These are phyloP conservation scores for Wickerhamiella domercqiae DNA, from an alignment of 805 yeast genomes.

Conservation along the genomic window DNA sequence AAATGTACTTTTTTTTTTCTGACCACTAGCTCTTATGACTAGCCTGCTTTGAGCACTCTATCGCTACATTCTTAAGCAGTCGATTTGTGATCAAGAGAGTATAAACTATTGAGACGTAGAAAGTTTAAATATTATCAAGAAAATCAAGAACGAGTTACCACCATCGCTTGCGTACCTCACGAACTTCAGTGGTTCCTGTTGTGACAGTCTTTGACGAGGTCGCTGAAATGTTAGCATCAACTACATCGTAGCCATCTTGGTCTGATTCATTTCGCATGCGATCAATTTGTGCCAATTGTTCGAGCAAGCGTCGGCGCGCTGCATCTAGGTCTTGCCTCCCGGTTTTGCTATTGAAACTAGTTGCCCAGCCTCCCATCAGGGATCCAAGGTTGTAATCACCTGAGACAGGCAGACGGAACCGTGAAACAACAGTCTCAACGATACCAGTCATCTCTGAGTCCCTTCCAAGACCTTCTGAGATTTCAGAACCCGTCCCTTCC, in stretches of 20 bases:
- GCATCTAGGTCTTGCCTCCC: background rate
- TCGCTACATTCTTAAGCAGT: no score
- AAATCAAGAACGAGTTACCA: background rate
- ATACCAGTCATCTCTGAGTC: background rate
- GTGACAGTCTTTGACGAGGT: background rate
- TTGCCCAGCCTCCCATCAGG: background rate
- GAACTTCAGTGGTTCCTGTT: background rate
- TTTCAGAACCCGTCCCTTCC: background rate
- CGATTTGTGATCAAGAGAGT: no score
- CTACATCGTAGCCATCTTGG: slow-evolving; percentile 4
- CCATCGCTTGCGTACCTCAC: slow-evolving; percentile 3
- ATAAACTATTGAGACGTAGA: no score
- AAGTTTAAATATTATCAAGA: no score
- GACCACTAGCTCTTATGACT: no score
- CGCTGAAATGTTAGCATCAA: background rate
- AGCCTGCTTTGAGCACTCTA: no score
- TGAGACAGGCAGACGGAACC: slow-evolving; percentile 18
- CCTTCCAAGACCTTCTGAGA: no score
- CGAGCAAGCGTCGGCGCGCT: background rate
- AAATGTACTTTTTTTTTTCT: no score
- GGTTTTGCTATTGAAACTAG: no score
- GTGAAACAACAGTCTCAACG: slow-evolving; percentile 17
- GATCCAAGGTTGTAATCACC: background rate
- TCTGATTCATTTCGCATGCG: slow-evolving; percentile 2
- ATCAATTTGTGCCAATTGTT: background rate